These are phyloP conservation scores for Elaeis guineensis DNA, from an alignment of 176 grass and related monocot species.

Conservation along the genomic window DNA sequence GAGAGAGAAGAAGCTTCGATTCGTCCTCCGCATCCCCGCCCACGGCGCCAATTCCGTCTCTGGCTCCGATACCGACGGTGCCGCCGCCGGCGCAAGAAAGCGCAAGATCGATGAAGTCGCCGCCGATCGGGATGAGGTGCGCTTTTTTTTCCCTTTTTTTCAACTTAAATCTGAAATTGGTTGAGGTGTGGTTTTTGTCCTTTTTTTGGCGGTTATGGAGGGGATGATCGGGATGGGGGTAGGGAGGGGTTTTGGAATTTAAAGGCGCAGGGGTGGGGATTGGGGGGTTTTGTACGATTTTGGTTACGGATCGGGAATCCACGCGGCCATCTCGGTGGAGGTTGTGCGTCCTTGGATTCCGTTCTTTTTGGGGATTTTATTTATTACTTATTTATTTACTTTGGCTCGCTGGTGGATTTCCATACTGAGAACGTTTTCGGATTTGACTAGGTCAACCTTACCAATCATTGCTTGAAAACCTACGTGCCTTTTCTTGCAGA, in stretches of 20 bases:
- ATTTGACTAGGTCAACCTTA: constrained; percentile 25
- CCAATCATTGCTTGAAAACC: constrained; percentile 43
- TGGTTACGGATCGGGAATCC: background rate
- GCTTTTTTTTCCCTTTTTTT: too few relatives aligned
- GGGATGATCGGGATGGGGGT: background rate
- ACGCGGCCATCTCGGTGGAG: background rate
- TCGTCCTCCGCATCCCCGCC: constrained; percentile 33
- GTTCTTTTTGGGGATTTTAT: constrained; percentile 6
- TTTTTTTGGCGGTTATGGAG: too few relatives aligned
- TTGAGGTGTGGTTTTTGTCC: too few relatives aligned
- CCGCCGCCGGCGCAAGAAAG: background rate
- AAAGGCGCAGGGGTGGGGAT: background rate
- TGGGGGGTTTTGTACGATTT: background rate
- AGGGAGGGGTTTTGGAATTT: constrained; percentile 13
- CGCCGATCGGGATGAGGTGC: background rate
- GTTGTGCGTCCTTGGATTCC: constrained; percentile 5
- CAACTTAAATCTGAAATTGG: too few relatives aligned
- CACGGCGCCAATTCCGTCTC: constrained; percentile 22
- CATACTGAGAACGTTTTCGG: constrained; percentile 14
- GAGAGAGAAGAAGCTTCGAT: constrained; percentile 83
- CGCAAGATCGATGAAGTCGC: constrained; percentile 2
- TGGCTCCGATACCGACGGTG: constrained; percentile 44
- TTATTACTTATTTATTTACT: constrained; percentile 31
- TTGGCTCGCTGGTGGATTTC: constrained; percentile 7
- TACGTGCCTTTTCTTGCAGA: too few relatives aligned